Conservation (phyloP, 1,139 yeast genomes). For the Tardiomyces depauwii region DNA sequence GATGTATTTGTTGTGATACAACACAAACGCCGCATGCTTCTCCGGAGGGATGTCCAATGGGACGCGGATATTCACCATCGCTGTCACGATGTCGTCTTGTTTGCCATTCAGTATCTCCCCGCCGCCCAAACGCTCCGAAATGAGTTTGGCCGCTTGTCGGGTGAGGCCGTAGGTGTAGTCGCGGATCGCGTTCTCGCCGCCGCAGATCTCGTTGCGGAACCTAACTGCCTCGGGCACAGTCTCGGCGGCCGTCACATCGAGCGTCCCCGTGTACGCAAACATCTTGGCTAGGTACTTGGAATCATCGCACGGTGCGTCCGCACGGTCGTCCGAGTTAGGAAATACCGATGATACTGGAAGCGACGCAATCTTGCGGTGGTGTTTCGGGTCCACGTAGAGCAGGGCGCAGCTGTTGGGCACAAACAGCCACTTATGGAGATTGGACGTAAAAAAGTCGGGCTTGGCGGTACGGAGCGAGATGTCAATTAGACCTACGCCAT, state of each 20-base stretch:
- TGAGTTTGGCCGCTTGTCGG: conserved; percentile 29
- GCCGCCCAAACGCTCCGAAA: conserved; percentile 25
- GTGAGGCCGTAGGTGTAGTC: conserved; percentile 40
- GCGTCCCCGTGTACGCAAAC: conserved; percentile 29
- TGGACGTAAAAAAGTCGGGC: conserved; percentile 55
- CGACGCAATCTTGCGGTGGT: conserved; percentile 43
- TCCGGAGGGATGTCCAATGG: conserved; percentile 21
- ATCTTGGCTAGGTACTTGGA: conserved; percentile 16
- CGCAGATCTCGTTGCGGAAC: conserved; percentile 45
- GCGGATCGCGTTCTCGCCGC: conserved; percentile 47
- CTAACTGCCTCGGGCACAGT: conserved; percentile 34
- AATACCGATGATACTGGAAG: conserved; percentile 42
- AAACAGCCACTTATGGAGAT: conserved; percentile 61
- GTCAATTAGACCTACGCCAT: conserved; percentile 48
- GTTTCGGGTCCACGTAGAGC: conserved; percentile 43
- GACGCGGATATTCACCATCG: conserved; percentile 39
- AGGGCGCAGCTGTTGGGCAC: conserved; percentile 51
- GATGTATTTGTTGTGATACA: conserved; percentile 13
- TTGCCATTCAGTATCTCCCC: conserved; percentile 30
- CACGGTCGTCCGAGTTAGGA: conserved; percentile 7
- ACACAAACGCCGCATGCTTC: conserved; percentile 2
- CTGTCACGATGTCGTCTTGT: conserved; percentile 24
- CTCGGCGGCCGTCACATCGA: conserved; percentile 25
- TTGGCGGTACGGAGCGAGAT: conserved; percentile 33
- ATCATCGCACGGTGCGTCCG: conserved; percentile 5